Evolutionary conservation across 345 rosid species (phyloP).

Genomic region (Turnera subulata): DNA sequence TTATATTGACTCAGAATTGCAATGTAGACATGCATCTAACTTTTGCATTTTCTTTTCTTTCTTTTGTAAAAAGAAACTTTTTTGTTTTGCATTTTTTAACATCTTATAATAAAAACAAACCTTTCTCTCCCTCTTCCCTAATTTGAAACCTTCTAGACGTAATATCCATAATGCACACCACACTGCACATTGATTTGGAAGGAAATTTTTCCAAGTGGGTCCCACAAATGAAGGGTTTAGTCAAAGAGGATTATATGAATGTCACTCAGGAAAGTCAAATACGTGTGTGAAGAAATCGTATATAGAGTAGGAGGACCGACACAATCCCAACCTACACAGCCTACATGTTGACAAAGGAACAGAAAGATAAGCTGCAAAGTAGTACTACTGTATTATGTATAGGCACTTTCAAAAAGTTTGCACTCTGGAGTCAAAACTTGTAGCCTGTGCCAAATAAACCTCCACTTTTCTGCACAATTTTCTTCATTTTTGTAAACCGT

Average conservation of each 20-base stretch:
- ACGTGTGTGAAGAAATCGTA: constrained; percentile 1
- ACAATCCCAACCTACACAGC: neutral
- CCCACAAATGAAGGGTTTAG: neutral
- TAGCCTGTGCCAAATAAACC: constrained; percentile 17
- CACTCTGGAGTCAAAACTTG: constrained; percentile 16
- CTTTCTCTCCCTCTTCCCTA: neutral
- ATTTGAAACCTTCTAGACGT: neutral
- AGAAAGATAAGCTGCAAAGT: neutral
- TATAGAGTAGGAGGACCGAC: constrained; percentile 22
- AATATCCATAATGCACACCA: neutral
- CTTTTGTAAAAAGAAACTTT: too few species aligned
- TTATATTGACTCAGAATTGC: neutral
- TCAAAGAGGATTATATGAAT: neutral
- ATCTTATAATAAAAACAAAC: neutral
- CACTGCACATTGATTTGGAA: neutral
- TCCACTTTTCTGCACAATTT: neutral
- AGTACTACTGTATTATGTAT: constrained; percentile 2
- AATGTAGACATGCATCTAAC: neutral
- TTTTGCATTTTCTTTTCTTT: constrained; percentile 11
- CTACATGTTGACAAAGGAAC: neutral
- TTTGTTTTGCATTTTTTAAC: too few species aligned
- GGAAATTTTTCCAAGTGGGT: constrained; percentile 4
- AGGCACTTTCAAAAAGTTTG: neutral
- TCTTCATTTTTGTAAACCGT: too few species aligned
- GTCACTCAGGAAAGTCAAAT: constrained; percentile 21